Conservation (phyloP, 139 green algal genomes). For the Asterochloris sp. region DNA sequence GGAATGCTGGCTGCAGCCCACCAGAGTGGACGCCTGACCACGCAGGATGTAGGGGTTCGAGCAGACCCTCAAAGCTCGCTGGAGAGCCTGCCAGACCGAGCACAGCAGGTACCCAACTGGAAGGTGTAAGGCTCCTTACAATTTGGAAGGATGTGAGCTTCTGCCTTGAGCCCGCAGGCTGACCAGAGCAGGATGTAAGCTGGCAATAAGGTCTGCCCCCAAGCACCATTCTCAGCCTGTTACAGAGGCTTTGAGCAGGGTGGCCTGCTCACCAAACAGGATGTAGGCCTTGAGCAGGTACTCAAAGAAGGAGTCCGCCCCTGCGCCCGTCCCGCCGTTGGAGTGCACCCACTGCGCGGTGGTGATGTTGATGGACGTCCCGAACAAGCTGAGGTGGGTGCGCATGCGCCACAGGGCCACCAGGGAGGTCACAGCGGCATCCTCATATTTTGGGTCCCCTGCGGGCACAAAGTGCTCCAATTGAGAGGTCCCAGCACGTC, state of each 20-base stretch:
- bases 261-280: conserved; percentile 57
- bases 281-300: conserved; percentile 91
- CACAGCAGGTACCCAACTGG: too few species aligned
- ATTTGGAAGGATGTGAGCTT: too few species aligned
- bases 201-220: neutral
- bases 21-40: too few species aligned
- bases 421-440: conserved; percentile 13
- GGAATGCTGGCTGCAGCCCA: too few species aligned
- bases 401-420: conserved; percentile 32
- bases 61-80: too few species aligned
- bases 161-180: too few species aligned
- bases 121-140: too few species aligned
- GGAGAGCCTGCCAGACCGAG: too few species aligned
- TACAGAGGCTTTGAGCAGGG: neutral
- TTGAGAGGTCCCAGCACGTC: too few species aligned
- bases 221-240: neutral
- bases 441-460: conserved; percentile 19
- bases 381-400: conserved; percentile 54
- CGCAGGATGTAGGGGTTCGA: too few species aligned
- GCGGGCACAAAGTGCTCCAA: neutral
- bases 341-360: conserved; percentile 55
- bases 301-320: conserved; percentile 85
- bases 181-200: neutral
- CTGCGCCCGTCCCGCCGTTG: conserved; percentile 70
- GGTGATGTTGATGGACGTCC: conserved; percentile 55